Evolutionary conservation across 2,329 filamentous ascomycete species (phyloP), one percentile per base, ranked within the genome.

Genomic region (Alternaria alternata): DNA sequence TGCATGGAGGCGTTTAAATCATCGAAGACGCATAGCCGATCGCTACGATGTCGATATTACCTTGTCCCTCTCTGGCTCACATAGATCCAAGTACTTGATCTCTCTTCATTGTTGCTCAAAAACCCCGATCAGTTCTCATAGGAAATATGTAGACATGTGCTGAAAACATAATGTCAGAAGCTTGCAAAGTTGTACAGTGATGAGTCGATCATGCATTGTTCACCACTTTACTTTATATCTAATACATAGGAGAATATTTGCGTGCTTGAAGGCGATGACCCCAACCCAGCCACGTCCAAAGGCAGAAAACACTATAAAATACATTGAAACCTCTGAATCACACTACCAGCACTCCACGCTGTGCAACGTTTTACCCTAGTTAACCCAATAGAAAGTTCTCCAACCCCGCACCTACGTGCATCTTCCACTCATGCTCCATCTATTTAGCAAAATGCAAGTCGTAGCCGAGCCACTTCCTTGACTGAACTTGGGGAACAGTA

Each of bases 361-460:
- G 57, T 59, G 60, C 57, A 52, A n/a, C 32, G 44, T 60, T 62
- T 56, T 48, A 59, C 57, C 57, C 47, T 54, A 63, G 32, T 42
- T 36, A 42, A 30, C 51, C 34, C 48, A 46, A 48, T 34, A 58
- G 32, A 51, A 54, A 58, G 14, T 6, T 34, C 20, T 34, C 14
- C 46, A 38, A 38, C 20, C 32, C 11, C 32, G 12, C 32, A 22
- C 16, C 12, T 9, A n/a, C 12, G 20, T 22, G 32, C 12, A 14
- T 5, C 32, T 34, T n/a, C 24, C 20, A 49, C 46, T 38, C 20
- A n/a, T n/a, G 32, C 46, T 39, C 24, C 20, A 42, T 56, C 47
- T 91, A 99, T 87, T 99, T 99, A 61, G 95, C 95, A 83, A 99
- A 99, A 83, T 99, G 95, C 77, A 99, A 85, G 79, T 99, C 95